Base-by-base conservation (phyloP, 2,329 filamentous ascomycete genomes). In the Neonectria coccinea region DNA sequence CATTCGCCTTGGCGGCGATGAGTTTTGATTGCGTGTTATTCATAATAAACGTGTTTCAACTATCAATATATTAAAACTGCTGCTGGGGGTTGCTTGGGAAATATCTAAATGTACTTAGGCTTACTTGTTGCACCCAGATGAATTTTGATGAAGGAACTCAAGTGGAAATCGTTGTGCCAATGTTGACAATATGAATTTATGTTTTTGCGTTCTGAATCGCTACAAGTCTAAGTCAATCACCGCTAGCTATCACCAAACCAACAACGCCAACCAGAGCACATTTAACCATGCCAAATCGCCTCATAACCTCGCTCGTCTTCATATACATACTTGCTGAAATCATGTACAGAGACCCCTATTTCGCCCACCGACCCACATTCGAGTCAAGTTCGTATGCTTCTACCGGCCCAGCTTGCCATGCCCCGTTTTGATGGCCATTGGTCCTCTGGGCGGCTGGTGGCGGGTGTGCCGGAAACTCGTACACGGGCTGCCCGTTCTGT, bases 321-420 rank as follows among this genome's bases (percentile, higher is more conserved):
- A 47, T 8, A 53, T 20, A 20, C 20, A 53, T 20, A 20, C 20
- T 39, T 22, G 8, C 11, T 10, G 22, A 54, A 12, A 16, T 22
- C 42, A 22, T 54, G n/a, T 48, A 20, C 10, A 45, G 27, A 29
- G 16, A 41, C 22, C 27, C 20, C 11, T 51, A 39, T 61, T 52
- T 60, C n/a, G 54, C 45, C 62, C 53, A 61, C 18, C 62, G 63
- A 3, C 63, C 57, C 2, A 69, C 52, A 41, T 70, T 70, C 6
- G 71, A 70, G 54, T 74, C 73, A 56, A 78, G 51, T 54, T 81
- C 76, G 51, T 77, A 78, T 9, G 70, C 65, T 22, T 77, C 73
- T 31, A 79, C 73, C 2, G 78, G 79, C 4, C 79, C 79, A 1
- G 79, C 73, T 52, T 80, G 76, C 74, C 76, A 82, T 3, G 73